These are phyloP conservation scores for Myriangium duriaei DNA, from an alignment of 2,329 filamentous ascomycete species.

Conservation along the genomic window DNA sequence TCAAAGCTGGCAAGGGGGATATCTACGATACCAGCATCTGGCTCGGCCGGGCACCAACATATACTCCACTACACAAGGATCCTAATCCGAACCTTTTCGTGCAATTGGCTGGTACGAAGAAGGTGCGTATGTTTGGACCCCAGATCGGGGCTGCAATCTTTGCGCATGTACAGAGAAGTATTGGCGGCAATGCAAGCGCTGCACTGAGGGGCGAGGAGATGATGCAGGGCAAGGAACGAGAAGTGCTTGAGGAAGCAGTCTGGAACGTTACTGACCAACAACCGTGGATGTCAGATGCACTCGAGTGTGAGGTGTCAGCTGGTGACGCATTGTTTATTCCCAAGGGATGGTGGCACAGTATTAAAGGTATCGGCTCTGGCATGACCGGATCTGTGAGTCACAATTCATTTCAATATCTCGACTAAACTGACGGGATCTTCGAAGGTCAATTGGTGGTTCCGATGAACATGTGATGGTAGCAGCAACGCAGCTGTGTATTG, in stretches of 20 bases:
- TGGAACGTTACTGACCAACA: constrained; percentile 41
- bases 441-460: constrained; percentile 70
- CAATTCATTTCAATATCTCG: constrained; percentile 11
- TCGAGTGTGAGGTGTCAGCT: constrained; percentile 44
- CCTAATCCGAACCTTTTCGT: constrained; percentile 90
- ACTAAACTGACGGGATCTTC: constrained; percentile 9
- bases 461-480: constrained; percentile 33
- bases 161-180: constrained; percentile 30
- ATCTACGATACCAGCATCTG: constrained; percentile 81
- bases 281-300: constrained; percentile 21
- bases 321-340: constrained; percentile 71
- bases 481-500: too few species aligned
- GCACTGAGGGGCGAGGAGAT: constrained; percentile 69
- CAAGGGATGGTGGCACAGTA: constrained; percentile 76
- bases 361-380: constrained; percentile 49
- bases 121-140: constrained; percentile 59
- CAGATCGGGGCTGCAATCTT: constrained; percentile 53
- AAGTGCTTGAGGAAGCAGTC: constrained; percentile 52
- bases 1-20: constrained; percentile 57
- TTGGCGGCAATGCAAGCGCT: constrained; percentile 29
- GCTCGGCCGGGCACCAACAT: constrained; percentile 76
- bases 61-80: constrained; percentile 82
- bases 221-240: constrained; percentile 71
- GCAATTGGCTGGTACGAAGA: constrained; percentile 64
- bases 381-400: constrained; percentile 47